Evolutionary conservation across 768 basidiomycete genomes (phyloP).

Genomic region (Filobasidium floriforme): DNA sequence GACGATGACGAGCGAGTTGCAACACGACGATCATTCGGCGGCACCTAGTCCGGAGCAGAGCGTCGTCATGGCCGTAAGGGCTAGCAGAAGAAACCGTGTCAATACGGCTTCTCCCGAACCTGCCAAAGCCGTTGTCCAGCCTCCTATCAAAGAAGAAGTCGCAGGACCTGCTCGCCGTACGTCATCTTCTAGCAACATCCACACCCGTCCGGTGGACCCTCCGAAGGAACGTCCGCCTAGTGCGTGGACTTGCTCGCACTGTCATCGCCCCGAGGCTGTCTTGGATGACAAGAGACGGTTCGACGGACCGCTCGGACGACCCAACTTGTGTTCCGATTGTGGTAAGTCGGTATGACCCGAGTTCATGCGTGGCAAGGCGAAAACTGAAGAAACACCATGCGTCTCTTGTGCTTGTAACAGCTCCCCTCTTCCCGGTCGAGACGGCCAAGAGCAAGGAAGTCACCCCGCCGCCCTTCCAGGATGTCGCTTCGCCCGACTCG

Average conservation of each 20-base stretch:
- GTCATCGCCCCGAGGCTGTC: conserved; percentile 17
- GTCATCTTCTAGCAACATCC: background rate
- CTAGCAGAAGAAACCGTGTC: background rate
- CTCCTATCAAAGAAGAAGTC: conserved; percentile 17
- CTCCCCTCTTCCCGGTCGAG: background rate
- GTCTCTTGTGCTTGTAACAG: background rate
- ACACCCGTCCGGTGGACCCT: background rate
- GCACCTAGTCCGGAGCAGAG: conserved; percentile 27
- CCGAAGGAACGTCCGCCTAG: background rate
- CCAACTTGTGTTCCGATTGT: conserved; percentile 15
- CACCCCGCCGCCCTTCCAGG: conserved; percentile 28
- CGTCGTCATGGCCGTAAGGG: conserved; percentile 53
- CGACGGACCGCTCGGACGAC: conserved; percentile 15
- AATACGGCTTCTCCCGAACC: conserved; percentile 1
- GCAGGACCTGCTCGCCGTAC: background rate
- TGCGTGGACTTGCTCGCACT: conserved; percentile 4
- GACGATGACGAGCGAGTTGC: conserved; percentile 34
- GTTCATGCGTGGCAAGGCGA: background rate
- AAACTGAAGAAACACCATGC: background rate
- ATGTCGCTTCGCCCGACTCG: conserved; percentile 30
- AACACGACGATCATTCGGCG: conserved; percentile 12
- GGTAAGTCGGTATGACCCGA: conserved; percentile 10
- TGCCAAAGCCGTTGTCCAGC: conserved; percentile 8
- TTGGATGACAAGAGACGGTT: conserved; percentile 18
- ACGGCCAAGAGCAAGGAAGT: background rate